Evolutionary conservation across 1,139 yeast genomes (phyloP).

Genomic region (Nakaseomyces bracarensis): DNA sequence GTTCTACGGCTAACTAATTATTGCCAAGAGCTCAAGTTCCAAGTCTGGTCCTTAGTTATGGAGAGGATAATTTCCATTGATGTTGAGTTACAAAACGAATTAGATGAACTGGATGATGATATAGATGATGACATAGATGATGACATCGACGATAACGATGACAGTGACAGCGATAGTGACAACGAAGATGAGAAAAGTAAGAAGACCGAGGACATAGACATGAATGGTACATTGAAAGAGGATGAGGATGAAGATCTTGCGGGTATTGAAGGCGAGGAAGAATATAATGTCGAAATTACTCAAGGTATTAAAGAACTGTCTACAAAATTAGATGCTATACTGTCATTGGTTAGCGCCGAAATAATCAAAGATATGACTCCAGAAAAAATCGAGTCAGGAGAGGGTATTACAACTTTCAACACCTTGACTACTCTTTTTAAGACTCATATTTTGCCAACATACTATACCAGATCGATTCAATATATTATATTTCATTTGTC

Average conservation of each 20-base stretch:
- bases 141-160: constrained; percentile 38
- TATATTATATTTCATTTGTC: constrained; percentile 74
- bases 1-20: constrained; percentile 52
- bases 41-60: constrained; percentile 70
- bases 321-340: constrained; percentile 59
- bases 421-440: constrained; percentile 70
- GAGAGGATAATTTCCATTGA: constrained; percentile 81
- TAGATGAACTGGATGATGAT: constrained; percentile 78
- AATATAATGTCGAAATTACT: constrained; percentile 41
- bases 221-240: constrained; percentile 20
- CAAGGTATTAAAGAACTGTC: constrained; percentile 49
- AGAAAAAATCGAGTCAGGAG: constrained; percentile 49
- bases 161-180: constrained; percentile 33
- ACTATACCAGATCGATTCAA: constrained; percentile 84
- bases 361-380: constrained; percentile 45
- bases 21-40: constrained; percentile 64
- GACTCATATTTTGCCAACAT: constrained; percentile 81
- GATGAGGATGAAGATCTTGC: constrained; percentile 32
- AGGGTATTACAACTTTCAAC: constrained; percentile 66
- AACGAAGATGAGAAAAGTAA: constrained; percentile 26
- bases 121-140: constrained; percentile 55
- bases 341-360: constrained; percentile 46
- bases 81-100: constrained; percentile 85
- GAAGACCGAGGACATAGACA: constrained; percentile 22
- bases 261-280: constrained; percentile 37